These are phyloP conservation scores for Metroxylon sagu DNA, from an alignment of 176 grass and related monocot genomes.

Conservation along the genomic window DNA sequence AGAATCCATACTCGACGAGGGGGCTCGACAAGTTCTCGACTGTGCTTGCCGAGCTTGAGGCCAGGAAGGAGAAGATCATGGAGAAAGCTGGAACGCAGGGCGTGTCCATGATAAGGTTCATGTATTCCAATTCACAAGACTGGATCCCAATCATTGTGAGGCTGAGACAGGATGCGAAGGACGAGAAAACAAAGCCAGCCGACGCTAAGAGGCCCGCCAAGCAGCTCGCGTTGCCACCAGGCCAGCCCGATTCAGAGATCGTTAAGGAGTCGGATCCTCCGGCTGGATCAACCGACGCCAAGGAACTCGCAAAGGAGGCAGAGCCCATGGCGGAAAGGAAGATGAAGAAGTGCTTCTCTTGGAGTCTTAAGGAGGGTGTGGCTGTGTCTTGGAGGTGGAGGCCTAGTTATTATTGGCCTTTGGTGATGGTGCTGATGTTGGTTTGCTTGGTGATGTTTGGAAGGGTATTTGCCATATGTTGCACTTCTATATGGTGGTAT, in stretches of 20 bases:
- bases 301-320: not conserved
- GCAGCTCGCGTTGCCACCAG: not conserved
- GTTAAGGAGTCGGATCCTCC: not conserved
- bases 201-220: not conserved
- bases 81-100: constrained; percentile 2
- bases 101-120: constrained; percentile 14
- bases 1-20: constrained; percentile 19
- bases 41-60: constrained; percentile 16
- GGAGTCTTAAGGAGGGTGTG: not conserved
- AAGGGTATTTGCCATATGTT: constrained; percentile 13
- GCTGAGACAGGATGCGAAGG: not conserved
- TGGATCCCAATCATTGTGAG: constrained; percentile 16
- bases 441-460: constrained; percentile 4
- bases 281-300: not conserved
- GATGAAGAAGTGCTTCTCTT: not conserved
- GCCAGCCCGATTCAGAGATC: not conserved
- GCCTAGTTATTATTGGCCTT: not conserved
- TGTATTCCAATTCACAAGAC: constrained; percentile 8
- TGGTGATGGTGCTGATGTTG: constrained; percentile 9
- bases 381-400: not conserved
- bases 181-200: not conserved
- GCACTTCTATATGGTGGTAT: constrained; percentile 17
- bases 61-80: constrained; percentile 2
- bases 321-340: not conserved
- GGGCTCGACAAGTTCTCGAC: constrained; percentile 19